phyloP scores from a whole-genome alignment of 2,329 filamentous ascomycete genomes.

The Knufia fluminis region DNA sequence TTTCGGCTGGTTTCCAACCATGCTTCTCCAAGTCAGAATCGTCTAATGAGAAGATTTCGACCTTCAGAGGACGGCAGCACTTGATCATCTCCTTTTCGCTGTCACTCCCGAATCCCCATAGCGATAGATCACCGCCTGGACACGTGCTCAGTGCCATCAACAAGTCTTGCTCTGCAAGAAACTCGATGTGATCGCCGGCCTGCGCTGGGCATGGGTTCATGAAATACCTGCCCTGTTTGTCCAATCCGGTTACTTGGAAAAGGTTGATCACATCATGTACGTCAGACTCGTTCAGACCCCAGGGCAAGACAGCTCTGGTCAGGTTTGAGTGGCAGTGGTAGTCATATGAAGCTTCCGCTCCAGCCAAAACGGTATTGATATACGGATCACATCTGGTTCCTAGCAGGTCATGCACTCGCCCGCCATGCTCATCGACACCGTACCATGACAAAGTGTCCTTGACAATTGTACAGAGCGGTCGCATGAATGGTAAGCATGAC shows the following conservation, averaged over 20 bases:
- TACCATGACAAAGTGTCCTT: constrained; percentile 55
- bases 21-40: constrained; percentile 19
- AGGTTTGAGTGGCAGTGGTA: constrained; percentile 81
- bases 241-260: constrained; percentile 74
- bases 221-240: constrained; percentile 63
- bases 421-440: constrained; percentile 52
- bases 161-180: constrained; percentile 70
- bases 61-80: constrained; percentile 64
- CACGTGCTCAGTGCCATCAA: constrained; percentile 58
- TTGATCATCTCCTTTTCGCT: constrained; percentile 57
- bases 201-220: constrained; percentile 49
- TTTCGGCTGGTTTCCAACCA: constrained; percentile 55
- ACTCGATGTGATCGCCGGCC: constrained; percentile 53
- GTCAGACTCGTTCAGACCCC: constrained; percentile 60
- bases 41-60: constrained; percentile 59
- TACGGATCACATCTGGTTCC: constrained; percentile 81
- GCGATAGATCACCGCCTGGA: constrained; percentile 69
- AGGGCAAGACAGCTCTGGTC: constrained; percentile 59
- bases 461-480: constrained; percentile 61
- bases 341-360: constrained; percentile 54
- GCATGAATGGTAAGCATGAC: constrained; percentile 67
- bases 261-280: constrained; percentile 80
- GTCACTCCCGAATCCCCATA: constrained; percentile 63
- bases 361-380: constrained; percentile 63
- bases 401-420: constrained; percentile 66